Evolutionary conservation across 2,329 filamentous ascomycete species (phyloP), one percentile per base, ranked within the genome.

Genomic region (Hypoxylon sp.): DNA sequence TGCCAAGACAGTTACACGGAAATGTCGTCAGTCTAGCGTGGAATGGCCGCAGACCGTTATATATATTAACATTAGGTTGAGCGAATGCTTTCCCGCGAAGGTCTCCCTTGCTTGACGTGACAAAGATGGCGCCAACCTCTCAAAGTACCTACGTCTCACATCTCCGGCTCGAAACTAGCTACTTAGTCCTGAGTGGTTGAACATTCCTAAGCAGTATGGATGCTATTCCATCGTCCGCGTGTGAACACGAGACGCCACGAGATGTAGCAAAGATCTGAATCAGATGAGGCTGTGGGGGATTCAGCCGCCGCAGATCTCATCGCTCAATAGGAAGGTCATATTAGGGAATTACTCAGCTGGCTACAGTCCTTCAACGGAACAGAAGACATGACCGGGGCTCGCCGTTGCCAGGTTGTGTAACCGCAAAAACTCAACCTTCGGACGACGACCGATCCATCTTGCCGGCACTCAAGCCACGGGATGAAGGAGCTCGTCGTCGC

Each of bases 1-100:
- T 42, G 58, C 64, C 58, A 59, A 63, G 58, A 42, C 36, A 42
- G 38, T 46, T 42, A 33, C 55, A 52, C 56, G 32, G 46, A 32
- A 57, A 28, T 36, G 20, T 55, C 51, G 11, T 32, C 22, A 38
- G 44, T n/a, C 11, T 33, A 36, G 30, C 32, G 30, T 46, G 40
- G 20, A 36, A 22, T 46, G 26, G 7, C 28, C 30, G 16, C 8
- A 8, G 28, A 36, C 20, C 40, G 30, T 53, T 53, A 58, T 54
- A 28, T 52, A 33, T 51, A 20, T 33, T 48, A 36, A 26, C 12
- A 22, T 36, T 44, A 33, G 18, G 36, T 33, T 30, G 18, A 28
- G 40, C 33, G 28, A 49, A 42, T 40, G 18, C 45, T 46, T n/a
- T 28, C 28, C 36, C 7, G 38, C 12, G 14, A 59, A 20, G 16